Conservation (phyloP, 2,329 filamentous ascomycete genomes). For the Penicillium freii region DNA sequence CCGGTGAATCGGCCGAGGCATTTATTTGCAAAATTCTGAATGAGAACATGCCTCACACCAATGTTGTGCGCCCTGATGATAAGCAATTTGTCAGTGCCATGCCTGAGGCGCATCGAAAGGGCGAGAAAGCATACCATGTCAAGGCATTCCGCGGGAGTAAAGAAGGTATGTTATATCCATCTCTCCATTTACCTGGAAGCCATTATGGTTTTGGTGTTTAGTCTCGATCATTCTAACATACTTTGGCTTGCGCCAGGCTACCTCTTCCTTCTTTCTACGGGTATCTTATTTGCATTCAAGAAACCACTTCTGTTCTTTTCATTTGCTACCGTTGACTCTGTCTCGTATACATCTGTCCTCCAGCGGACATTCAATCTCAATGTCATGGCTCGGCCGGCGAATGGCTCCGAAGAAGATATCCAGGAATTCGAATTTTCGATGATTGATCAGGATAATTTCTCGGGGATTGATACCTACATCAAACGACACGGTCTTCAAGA, state of each 20-base stretch:
- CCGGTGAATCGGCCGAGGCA: conserved; percentile 48
- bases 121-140: conserved; percentile 62
- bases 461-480: conserved; percentile 61
- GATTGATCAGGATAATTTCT: conserved; percentile 63
- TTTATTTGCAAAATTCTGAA: conserved; percentile 49
- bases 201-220: background rate
- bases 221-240: conserved; percentile 5
- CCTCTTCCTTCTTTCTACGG: conserved; percentile 60
- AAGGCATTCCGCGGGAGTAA: conserved; percentile 64
- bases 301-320: conserved; percentile 64
- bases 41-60: conserved; percentile 46
- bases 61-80: conserved; percentile 54
- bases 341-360: conserved; percentile 63
- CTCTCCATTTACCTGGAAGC: background rate
- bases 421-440: conserved; percentile 64
- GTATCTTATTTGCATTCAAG: conserved; percentile 65
- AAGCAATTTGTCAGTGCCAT: conserved; percentile 60
- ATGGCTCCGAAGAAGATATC: conserved; percentile 37
- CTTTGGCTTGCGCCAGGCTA: conserved; percentile 49
- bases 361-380: conserved; percentile 67
- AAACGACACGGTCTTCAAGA: conserved; percentile 62
- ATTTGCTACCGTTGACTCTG: conserved; percentile 57
- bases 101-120: conserved; percentile 60
- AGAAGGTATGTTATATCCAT: conserved; percentile 51
- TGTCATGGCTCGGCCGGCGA: conserved; percentile 45